Evolutionary conservation across 768 basidiomycete genomes (phyloP).

Genomic region (Clavulina sp.): DNA sequence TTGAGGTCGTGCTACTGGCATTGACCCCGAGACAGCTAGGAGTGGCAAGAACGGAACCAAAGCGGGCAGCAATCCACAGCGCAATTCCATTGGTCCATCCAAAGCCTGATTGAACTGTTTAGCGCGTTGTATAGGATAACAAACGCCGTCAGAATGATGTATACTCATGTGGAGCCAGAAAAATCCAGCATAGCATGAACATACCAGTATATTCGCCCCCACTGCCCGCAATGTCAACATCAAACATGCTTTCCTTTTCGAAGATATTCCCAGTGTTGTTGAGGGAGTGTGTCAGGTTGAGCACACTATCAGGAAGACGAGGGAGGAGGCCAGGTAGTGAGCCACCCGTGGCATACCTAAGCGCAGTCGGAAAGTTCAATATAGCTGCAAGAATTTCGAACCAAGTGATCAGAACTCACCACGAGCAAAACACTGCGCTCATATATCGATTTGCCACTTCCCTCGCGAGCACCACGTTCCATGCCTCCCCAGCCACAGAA

Average conservation of each 20-base stretch:
- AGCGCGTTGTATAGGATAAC: too few relatives aligned
- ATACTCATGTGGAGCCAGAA: too few relatives aligned
- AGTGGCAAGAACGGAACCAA: constrained; percentile 38
- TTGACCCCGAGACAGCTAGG: constrained; percentile 63
- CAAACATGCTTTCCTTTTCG: constrained; percentile 65
- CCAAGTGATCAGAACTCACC: constrained; percentile 22
- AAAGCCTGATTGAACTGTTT: constrained; percentile 50
- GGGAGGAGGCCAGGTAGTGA: constrained; percentile 56
- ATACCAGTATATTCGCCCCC: constrained; percentile 88
- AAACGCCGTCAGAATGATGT: too few relatives aligned
- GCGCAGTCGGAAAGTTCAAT: not conserved
- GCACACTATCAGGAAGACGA: constrained; percentile 46
- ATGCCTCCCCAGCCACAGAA: constrained; percentile 39
- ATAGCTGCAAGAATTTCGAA: not conserved
- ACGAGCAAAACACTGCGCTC: constrained; percentile 70
- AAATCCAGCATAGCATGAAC: too few relatives aligned
- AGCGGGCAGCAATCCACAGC: constrained; percentile 55
- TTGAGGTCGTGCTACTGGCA: too few relatives aligned
- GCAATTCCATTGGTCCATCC: constrained; percentile 84
- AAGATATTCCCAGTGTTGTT: constrained; percentile 41
- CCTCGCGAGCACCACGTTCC: constrained; percentile 42
- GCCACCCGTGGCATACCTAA: constrained; percentile 62
- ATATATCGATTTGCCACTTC: constrained; percentile 77
- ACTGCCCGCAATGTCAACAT: constrained; percentile 58
- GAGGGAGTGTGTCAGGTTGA: constrained; percentile 38